Base-by-base conservation (phyloP, 768 basidiomycete genomes). In the Austroboletus eburneus region DNA sequence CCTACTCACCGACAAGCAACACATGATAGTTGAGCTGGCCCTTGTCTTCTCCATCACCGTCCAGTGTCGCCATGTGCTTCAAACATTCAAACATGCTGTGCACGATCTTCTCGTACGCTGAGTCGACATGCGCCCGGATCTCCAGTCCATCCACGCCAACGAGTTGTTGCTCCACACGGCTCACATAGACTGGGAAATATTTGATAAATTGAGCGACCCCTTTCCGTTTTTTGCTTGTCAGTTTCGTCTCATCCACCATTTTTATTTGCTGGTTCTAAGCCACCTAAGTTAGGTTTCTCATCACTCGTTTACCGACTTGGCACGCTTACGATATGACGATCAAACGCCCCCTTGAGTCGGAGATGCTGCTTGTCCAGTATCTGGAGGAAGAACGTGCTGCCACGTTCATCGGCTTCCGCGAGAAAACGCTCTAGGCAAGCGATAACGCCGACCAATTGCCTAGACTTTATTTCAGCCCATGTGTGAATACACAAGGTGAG, bases 11-110 rank as follows among this genome's bases (percentile, higher is more conserved):
- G 46, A 97, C 87, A 50, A 98, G 74, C 58, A 95, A 86, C 55
- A 97, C 91, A 62, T 96, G 92, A 54, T 91, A 96, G 65, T 97
- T 97, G 43, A 98, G 76, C 61, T 95, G 92, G 0, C 93, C 93
- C 67, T 98, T 98, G 65, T 93, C 94, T 61, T 98, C 95, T 0
- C 81, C 87, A 46, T 90, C 91, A 1, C 91, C 89, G 46, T 93
- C 87, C 75, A 95, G 70, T 65, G 96, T 98, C 10, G 94, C 95
- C 80, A 98, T 91, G 50, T 94, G 92, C 67, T 92, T 93, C 51
- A 98, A 66, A 13, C 82, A 86, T 37, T 91, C 93, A 59, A 98
- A 94, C 80, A 98, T 96, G 35, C 83, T 74, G 50, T 86, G 82
- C 30, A 92, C 87, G 35, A 98, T 88, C 56, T 76, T 81, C 62